Conservation (phyloP, 2,329 filamentous ascomycete species). For the Aureobasidium sp. region DNA sequence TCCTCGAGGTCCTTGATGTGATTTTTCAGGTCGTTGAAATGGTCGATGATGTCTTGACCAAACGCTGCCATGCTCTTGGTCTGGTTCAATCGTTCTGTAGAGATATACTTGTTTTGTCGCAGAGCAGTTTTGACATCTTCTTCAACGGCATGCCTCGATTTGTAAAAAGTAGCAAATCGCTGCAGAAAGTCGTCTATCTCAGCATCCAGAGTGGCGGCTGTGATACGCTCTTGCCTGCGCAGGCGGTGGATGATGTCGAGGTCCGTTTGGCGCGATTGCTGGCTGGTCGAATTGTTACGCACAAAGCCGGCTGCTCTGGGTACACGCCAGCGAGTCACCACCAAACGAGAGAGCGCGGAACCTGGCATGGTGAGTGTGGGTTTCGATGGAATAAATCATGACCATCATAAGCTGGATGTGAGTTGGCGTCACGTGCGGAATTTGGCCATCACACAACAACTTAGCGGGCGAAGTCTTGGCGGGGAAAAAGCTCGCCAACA, state of each 20-base stretch:
- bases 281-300: not conserved
- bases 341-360: not conserved
- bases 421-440: not conserved
- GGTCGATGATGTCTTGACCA: not conserved
- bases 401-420: too few relatives aligned
- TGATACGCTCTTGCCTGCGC: not conserved
- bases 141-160: not conserved
- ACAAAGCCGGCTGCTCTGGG: not conserved
- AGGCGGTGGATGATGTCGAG: not conserved
- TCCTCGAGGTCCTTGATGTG: conserved; percentile 1
- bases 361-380: not conserved
- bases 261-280: not conserved
- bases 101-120: conserved; percentile 5
- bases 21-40: not conserved
- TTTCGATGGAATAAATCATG: not conserved
- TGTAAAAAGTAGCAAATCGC: not conserved
- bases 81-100: not conserved
- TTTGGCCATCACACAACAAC: not conserved
- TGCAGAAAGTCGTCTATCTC: not conserved
- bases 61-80: not conserved
- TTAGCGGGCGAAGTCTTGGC: not conserved
- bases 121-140: not conserved
- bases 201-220: not conserved
- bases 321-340: not conserved
- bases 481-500: not conserved